Conservation (phyloP, 768 basidiomycete genomes). For the Leccinum pellstonianum region DNA sequence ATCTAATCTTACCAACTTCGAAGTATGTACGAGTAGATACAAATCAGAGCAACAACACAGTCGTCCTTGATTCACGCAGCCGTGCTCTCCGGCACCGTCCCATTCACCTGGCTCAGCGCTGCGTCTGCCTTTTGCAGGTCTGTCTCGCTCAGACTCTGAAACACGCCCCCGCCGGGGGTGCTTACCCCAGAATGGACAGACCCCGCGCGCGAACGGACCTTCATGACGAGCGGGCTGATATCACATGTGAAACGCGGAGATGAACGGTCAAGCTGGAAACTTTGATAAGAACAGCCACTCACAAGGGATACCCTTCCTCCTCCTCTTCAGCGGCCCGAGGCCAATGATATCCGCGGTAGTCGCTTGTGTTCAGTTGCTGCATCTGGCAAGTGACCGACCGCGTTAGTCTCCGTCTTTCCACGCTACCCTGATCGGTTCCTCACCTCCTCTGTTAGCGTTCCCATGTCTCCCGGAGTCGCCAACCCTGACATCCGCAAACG, state of each 20-base stretch:
- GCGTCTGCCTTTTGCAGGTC: slow-evolving; percentile 88
- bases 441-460: slow-evolving; percentile 85
- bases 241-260: neutral
- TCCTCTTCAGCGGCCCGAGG: slow-evolving; percentile 66
- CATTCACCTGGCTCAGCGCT: slow-evolving; percentile 66
- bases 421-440: slow-evolving; percentile 15
- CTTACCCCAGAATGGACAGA: slow-evolving; percentile 75
- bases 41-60: slow-evolving; percentile 5
- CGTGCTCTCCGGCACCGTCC: neutral
- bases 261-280: slow-evolving; percentile 7
- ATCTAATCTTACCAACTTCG: neutral
- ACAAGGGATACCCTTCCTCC: slow-evolving; percentile 91
- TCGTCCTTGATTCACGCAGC: neutral
- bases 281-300: slow-evolving; percentile 34
- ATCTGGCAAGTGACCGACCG: slow-evolving; percentile 48
- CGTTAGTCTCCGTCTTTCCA: neutral
- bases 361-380: slow-evolving; percentile 83
- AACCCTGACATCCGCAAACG: slow-evolving; percentile 67
- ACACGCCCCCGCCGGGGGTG: slow-evolving; percentile 83
- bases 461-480: slow-evolving; percentile 92
- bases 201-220: slow-evolving; percentile 78
- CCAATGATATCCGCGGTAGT: slow-evolving; percentile 69
- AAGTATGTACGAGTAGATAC: slow-evolving; percentile 17
- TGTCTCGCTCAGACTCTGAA: slow-evolving; percentile 79
- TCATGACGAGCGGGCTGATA: slow-evolving; percentile 81